These are phyloP conservation scores for Rhizophagus sp. DNA, from an alignment of 192 early-diverging fungal species.

Conservation along the genomic window DNA sequence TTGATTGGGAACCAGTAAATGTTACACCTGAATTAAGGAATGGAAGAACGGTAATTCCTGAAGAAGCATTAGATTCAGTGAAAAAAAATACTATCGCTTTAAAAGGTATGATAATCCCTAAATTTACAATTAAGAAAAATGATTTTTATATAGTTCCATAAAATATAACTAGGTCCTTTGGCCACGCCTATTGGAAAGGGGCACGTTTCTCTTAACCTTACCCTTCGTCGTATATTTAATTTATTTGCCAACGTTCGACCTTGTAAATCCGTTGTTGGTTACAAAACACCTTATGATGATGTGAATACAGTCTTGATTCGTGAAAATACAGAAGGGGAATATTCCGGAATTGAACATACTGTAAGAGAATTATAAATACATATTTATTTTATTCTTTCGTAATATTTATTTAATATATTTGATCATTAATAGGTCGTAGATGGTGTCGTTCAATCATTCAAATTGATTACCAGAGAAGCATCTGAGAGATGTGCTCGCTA, in stretches of 20 bases:
- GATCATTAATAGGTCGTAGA: slow-evolving; percentile 30
- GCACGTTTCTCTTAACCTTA: slow-evolving; percentile 94
- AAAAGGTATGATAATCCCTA: slow-evolving; percentile 58
- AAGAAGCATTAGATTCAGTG: slow-evolving; percentile 87
- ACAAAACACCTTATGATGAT: slow-evolving; percentile 93
- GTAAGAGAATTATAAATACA: slow-evolving; percentile 34
- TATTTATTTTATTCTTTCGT: no score
- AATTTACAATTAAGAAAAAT: not conserved
- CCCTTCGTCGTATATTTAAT: slow-evolving; percentile 91
- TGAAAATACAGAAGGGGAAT: slow-evolving; percentile 99
- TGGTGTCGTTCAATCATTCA: slow-evolving; percentile 98
- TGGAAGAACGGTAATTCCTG: slow-evolving; percentile 85
- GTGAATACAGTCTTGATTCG: slow-evolving; percentile 98
- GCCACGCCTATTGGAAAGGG: slow-evolving; percentile 99
- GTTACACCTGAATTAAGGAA: slow-evolving; percentile 92
- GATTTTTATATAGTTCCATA: not conserved
- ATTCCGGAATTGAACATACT: slow-evolving; percentile 97
- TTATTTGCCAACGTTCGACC: slow-evolving; percentile 98
- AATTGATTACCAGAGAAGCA: slow-evolving; percentile 96
- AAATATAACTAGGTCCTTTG: slow-evolving; percentile 64
- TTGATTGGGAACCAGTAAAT: slow-evolving; percentile 95
- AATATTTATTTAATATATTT: not conserved
- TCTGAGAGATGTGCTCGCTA: slow-evolving; percentile 90
- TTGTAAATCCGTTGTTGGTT: slow-evolving; percentile 95
- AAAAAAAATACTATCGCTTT: slow-evolving; percentile 96